Evolutionary conservation across 2,329 filamentous ascomycete genomes (phyloP).

Genomic region (Xylaria sp.): DNA sequence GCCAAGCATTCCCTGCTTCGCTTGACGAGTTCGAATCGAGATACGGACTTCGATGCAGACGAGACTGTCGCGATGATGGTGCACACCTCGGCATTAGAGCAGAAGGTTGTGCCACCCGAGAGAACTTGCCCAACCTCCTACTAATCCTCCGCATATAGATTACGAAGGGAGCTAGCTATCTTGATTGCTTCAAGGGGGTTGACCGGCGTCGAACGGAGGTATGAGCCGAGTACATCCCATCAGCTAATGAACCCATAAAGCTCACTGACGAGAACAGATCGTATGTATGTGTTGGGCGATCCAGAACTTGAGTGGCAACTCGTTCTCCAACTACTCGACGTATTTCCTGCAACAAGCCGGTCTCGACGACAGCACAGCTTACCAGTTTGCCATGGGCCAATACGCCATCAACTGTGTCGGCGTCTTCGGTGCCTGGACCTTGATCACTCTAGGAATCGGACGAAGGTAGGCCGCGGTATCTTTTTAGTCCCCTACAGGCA

Average conservation of each 20-base stretch:
- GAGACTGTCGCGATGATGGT: constrained; percentile 92
- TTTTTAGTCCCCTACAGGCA: constrained; percentile 29
- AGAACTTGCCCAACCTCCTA: not conserved
- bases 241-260: not conserved
- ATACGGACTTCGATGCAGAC: constrained; percentile 76
- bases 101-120: constrained; percentile 43
- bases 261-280: constrained; percentile 46
- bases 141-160: constrained; percentile 49
- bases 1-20: constrained; percentile 68
- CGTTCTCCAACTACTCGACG: constrained; percentile 67
- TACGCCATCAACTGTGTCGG: constrained; percentile 77
- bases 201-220: constrained; percentile 80
- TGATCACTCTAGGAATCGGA: constrained; percentile 76
- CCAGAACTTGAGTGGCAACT: constrained; percentile 65
- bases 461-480: constrained; percentile 52
- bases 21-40: constrained; percentile 63
- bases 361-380: constrained; percentile 53
- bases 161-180: constrained; percentile 72
- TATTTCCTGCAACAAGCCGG: constrained; percentile 65
- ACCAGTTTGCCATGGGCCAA: constrained; percentile 64
- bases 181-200: constrained; percentile 81
- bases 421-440: constrained; percentile 78
- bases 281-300: constrained; percentile 67
- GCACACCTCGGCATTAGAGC: constrained; percentile 81
- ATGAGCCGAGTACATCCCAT: constrained; percentile 29